Percentiles rank a stretch among this genome's conserved stretches.
Evolutionary conservation across 441 rosid species (phyloP).

Genomic region (Rhodomyrtus psidioides): DNA sequence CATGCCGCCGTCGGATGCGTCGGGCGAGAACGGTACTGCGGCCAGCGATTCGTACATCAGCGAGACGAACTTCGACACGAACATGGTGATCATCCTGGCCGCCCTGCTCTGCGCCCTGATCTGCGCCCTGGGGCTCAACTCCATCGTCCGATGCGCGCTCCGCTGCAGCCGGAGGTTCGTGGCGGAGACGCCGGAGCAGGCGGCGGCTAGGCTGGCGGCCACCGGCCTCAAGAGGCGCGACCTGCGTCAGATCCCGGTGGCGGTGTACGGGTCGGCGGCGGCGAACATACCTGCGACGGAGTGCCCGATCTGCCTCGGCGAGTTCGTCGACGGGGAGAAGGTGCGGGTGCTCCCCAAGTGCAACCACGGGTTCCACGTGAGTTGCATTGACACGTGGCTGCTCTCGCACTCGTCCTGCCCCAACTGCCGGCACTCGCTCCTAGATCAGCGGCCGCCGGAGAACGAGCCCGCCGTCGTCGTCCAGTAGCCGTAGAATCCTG

Average conservation of each 20-base stretch:
- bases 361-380: slow-evolving; percentile 10
- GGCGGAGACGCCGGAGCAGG: not conserved
- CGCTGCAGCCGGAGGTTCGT: slow-evolving; percentile 2
- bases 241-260: slow-evolving; percentile 8
- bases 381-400: slow-evolving; percentile 11
- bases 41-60: not conserved
- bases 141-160: slow-evolving; percentile 1
- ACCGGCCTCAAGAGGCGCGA: slow-evolving; percentile 7
- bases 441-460: not conserved
- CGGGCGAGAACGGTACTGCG: not conserved
- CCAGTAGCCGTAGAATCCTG: not conserved
- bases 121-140: slow-evolving; percentile 10
- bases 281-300: not conserved
- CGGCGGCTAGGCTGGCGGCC: slow-evolving; percentile 1
- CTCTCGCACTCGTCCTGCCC: slow-evolving; percentile 13
- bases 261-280: slow-evolving; percentile 1
- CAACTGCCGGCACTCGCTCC: slow-evolving; percentile 7
- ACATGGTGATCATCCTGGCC: slow-evolving; percentile 8
- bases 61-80: slow-evolving; percentile 11
- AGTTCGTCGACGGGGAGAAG: slow-evolving; percentile 10
- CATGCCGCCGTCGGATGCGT: not conserved
- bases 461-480: not conserved
- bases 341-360: slow-evolving; percentile 13
- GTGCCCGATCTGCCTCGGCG: slow-evolving; percentile 14
- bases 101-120: slow-evolving; percentile 10